These are phyloP conservation scores for Paxillus rubicundulus DNA, from an alignment of 768 basidiomycete species.

Conservation along the genomic window DNA sequence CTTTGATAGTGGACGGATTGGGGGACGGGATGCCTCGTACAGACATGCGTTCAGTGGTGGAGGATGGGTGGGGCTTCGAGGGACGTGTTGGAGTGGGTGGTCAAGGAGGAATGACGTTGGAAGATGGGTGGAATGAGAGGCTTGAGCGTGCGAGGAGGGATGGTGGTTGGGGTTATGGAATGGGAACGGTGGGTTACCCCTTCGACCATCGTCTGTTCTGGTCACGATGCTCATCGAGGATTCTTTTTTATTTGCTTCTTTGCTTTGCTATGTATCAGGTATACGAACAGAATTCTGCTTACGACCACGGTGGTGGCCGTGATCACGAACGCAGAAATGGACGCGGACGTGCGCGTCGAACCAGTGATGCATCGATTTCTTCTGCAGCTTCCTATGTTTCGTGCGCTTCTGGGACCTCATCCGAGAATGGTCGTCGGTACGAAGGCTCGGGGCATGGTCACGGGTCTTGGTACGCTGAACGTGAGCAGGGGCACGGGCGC, in stretches of 20 bases:
- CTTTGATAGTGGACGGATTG: neutral
- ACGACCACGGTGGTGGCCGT: neutral
- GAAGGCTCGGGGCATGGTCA: neutral
- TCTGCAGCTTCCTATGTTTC: conserved; percentile 18
- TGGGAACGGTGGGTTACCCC: conserved; percentile 8
- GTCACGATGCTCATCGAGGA: no score
- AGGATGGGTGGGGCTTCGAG: neutral
- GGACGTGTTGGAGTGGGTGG: neutral
- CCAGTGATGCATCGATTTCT: conserved; percentile 18
- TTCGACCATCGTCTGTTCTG: neutral
- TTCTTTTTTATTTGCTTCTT: no score
- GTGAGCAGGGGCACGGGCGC: neutral
- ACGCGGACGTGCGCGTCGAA: conserved; percentile 8
- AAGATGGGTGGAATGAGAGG: neutral
- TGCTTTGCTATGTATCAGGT: no score
- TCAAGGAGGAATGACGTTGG: neutral
- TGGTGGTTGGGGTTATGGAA: neutral
- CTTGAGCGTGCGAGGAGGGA: neutral
- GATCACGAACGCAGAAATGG: neutral
- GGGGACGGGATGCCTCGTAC: neutral
- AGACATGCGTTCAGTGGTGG: neutral
- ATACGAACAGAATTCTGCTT: neutral
- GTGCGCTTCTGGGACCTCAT: conserved; percentile 19
- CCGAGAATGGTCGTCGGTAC: neutral
- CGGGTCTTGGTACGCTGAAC: neutral